These are phyloP conservation scores for Wickerhamomyces sp. DNA, from an alignment of 1,139 yeast species.

Conservation along the genomic window DNA sequence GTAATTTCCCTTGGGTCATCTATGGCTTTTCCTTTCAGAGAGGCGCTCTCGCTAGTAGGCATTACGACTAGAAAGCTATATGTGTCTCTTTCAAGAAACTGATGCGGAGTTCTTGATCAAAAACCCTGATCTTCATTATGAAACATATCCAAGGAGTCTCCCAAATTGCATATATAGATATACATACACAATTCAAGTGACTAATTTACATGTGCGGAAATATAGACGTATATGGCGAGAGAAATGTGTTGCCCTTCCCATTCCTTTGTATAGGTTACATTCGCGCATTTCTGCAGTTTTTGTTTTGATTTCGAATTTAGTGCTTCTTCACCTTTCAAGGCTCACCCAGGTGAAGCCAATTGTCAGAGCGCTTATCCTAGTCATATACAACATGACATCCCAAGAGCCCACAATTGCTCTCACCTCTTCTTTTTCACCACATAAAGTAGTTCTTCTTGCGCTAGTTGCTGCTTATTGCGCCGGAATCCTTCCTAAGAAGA, in stretches of 20 bases:
- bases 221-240: neutral
- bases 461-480: constrained; percentile 34
- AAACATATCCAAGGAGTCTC: too few relatives aligned
- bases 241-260: neutral
- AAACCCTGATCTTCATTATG: neutral
- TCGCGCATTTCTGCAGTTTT: neutral
- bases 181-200: too few relatives aligned
- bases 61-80: too few relatives aligned
- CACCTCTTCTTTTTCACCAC: constrained; percentile 32
- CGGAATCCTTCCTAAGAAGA: constrained; percentile 29
- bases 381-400: neutral
- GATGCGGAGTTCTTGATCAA: neutral
- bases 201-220: too few relatives aligned
- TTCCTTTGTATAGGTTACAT: neutral
- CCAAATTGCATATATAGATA: too few relatives aligned
- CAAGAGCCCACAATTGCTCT: constrained; percentile 10
- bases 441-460: constrained; percentile 32
- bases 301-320: neutral
- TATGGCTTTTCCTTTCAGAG: neutral
- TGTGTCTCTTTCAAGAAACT: neutral
- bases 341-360: neutral
- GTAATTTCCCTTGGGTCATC: neutral
- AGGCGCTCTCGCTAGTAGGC: neutral
- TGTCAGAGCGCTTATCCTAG: neutral
- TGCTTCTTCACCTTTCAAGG: neutral